A percentile compares a stretch with the other conserved stretches of the same genome.
Conservation (phyloP, 495 filamentous ascomycete genomes). For the Hypoxylon rickii region DNA sequence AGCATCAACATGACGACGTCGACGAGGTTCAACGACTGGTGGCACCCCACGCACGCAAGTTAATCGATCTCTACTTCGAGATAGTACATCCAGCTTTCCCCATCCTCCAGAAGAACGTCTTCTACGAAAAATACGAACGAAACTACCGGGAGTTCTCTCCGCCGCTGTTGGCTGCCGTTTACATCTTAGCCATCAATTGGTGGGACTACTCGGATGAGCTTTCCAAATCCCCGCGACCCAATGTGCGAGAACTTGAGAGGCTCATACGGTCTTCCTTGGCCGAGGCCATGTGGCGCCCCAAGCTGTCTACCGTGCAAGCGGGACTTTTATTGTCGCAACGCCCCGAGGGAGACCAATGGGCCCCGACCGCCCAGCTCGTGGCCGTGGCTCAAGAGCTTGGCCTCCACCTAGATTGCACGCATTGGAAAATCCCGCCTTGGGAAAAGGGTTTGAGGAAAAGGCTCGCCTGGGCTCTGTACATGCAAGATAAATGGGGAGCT, state of each 20-base stretch:
- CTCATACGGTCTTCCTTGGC: conserved; percentile 73
- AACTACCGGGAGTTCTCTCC: conserved; percentile 80
- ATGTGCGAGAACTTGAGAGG: conserved; percentile 75
- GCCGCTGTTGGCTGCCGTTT: conserved; percentile 84
- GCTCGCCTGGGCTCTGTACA: conserved; percentile 87
- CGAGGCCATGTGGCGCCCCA: conserved; percentile 79
- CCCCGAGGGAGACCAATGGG: conserved; percentile 83
- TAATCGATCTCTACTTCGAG: conserved; percentile 87
- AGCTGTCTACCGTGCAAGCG: conserved; percentile 91
- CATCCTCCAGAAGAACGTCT: conserved; percentile 84
- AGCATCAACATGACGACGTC: conserved; percentile 65
- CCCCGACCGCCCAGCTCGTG: conserved; percentile 82
- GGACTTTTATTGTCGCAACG: conserved; percentile 87
- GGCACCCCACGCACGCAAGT: conserved; percentile 74
- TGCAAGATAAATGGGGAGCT: conserved; percentile 93
- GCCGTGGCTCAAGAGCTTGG: conserved; percentile 82
- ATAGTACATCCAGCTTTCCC: conserved; percentile 90
- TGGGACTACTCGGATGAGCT: conserved; percentile 76
- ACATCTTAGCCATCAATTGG: conserved; percentile 89
- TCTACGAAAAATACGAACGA: conserved; percentile 80
- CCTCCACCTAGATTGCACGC: conserved; percentile 83
- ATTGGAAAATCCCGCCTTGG: conserved; percentile 87
- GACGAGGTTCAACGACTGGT: conserved; percentile 84
- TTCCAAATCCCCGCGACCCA: conserved; percentile 66
- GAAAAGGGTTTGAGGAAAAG: conserved; percentile 82